Evolutionary conservation across 2,329 filamentous ascomycete species (phyloP).

Genomic region (Penicillium sp.): DNA sequence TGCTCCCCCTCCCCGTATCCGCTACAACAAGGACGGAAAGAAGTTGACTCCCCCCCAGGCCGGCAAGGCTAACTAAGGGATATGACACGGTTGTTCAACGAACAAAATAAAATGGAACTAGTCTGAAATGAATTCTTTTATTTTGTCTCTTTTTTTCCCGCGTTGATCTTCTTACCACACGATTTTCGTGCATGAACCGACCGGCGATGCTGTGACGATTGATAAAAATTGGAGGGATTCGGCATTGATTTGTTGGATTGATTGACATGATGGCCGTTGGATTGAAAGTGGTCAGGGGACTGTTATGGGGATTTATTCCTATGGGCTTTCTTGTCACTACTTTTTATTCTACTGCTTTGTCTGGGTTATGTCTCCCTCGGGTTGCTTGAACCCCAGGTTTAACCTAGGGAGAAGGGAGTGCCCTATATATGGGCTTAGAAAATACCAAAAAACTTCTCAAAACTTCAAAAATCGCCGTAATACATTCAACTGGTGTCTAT

Average conservation of each 20-base stretch:
- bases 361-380: background rate
- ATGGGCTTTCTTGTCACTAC: background rate
- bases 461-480: constrained; percentile 4
- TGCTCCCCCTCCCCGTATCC: constrained; percentile 92
- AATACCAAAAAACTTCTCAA: constrained; percentile 25
- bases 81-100: constrained; percentile 24
- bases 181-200: background rate
- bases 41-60: constrained; percentile 90
- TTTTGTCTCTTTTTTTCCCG: constrained; percentile 34
- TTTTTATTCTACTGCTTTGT: background rate
- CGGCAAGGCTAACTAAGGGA: constrained; percentile 59
- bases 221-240: background rate
- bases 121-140: constrained; percentile 39
- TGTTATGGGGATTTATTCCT: background rate
- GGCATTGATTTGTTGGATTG: constrained; percentile 1
- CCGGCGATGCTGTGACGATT: constrained; percentile 5
- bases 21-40: constrained; percentile 99
- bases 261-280: background rate
- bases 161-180: constrained; percentile 27
- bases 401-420: background rate
- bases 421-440: constrained; percentile 8
- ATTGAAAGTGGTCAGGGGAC: background rate
- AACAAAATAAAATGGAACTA: constrained; percentile 38
- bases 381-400: background rate
- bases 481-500: background rate